Conservation (phyloP, 768 basidiomycete species). For the Leccinum longicurvipes region DNA sequence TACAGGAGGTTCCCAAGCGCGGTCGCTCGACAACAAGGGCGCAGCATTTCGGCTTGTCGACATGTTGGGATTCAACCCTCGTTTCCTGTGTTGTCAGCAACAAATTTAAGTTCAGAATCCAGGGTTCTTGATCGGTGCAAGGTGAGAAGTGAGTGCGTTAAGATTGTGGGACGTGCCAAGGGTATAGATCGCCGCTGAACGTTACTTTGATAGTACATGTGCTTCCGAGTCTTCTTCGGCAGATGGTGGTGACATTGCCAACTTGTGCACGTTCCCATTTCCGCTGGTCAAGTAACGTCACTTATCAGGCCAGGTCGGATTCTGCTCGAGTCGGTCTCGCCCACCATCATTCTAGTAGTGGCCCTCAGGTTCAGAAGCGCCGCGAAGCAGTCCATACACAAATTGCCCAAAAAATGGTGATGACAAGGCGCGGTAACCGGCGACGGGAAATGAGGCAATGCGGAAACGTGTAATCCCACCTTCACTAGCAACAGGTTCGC, state of each 20-base stretch:
- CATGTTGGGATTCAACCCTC: not conserved
- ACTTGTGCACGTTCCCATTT: not conserved
- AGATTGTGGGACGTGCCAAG: not conserved
- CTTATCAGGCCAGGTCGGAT: too few relatives aligned
- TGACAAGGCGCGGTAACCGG: conserved; percentile 28
- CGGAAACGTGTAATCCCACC: conserved; percentile 21
- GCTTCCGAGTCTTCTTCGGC: not conserved
- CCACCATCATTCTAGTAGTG: not conserved
- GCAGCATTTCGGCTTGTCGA: not conserved
- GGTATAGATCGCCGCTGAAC: conserved; percentile 18
- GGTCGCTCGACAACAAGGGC: not conserved
- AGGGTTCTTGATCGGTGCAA: conserved; percentile 10
- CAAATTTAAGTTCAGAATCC: not conserved
- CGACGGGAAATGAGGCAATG: conserved; percentile 33
- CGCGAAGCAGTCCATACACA: conserved; percentile 12
- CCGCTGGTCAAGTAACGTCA: not conserved
- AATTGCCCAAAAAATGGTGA: conserved; percentile 15
- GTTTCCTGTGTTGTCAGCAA: not conserved
- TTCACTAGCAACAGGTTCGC: conserved; percentile 14
- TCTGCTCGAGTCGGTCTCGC: not conserved
- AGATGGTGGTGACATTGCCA: conserved; percentile 3
- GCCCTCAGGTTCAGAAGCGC: conserved; percentile 18
- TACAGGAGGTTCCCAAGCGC: conserved; percentile 9
- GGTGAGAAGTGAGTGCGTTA: not conserved
- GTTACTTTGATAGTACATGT: not conserved